Evolutionary conservation across 2,329 filamentous ascomycete species (phyloP).

Genomic region (Ascosphaera aggregata): DNA sequence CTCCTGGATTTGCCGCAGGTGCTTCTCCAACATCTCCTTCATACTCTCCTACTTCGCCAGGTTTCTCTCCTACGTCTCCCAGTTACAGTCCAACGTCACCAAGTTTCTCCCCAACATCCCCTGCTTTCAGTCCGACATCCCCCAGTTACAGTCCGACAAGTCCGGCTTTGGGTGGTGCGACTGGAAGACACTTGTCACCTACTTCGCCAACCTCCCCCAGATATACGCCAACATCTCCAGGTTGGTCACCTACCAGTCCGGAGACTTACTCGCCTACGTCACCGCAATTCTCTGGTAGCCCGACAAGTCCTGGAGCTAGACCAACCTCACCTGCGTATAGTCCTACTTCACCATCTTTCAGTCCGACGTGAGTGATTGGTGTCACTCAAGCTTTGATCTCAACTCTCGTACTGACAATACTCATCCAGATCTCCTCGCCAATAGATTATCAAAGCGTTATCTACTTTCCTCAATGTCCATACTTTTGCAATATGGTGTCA

Average conservation of each 20-base stretch:
- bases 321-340: constrained; percentile 21
- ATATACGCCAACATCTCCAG: constrained; percentile 33
- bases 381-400: neutral
- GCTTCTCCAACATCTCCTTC: constrained; percentile 39
- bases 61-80: constrained; percentile 33
- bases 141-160: constrained; percentile 34
- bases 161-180: constrained; percentile 20
- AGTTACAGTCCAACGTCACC: constrained; percentile 38
- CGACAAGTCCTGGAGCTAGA: constrained; percentile 16
- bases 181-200: constrained; percentile 18
- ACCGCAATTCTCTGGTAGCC: constrained; percentile 23
- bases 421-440: constrained; percentile 17
- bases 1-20: constrained; percentile 30
- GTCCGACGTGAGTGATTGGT: constrained; percentile 16
- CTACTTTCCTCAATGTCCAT: neutral
- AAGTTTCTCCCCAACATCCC: constrained; percentile 28
- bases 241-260: constrained; percentile 24
- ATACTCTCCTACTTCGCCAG: constrained; percentile 31
- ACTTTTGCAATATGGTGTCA: neutral
- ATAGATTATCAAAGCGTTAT: constrained; percentile 11
- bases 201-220: constrained; percentile 27
- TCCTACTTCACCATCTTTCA: constrained; percentile 21
- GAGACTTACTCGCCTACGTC: constrained; percentile 27
- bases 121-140: constrained; percentile 31
- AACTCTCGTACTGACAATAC: neutral